These are phyloP conservation scores for Metarhizium anisopliae DNA, from an alignment of 2,329 filamentous ascomycete genomes.

Conservation along the genomic window DNA sequence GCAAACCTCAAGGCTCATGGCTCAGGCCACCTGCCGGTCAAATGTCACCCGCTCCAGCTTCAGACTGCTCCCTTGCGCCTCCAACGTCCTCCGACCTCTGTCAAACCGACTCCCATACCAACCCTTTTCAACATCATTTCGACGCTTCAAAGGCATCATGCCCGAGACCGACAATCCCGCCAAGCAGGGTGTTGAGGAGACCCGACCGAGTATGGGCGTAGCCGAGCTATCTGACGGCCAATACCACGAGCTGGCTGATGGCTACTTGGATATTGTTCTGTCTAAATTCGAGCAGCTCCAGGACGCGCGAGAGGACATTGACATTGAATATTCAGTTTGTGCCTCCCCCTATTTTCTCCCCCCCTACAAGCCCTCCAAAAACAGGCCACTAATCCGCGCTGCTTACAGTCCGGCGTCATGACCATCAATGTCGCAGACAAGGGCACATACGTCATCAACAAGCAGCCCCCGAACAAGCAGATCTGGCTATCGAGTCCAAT, in stretches of 20 bases:
- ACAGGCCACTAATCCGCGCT: slow-evolving; percentile 2
- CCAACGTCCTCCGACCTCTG: not conserved
- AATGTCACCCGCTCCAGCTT: slow-evolving; percentile 14
- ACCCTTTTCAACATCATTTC: slow-evolving; percentile 21
- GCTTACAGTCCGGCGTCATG: slow-evolving; percentile 69
- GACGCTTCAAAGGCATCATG: slow-evolving; percentile 41
- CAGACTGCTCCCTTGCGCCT: slow-evolving; percentile 8
- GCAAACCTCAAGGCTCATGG: slow-evolving; percentile 29
- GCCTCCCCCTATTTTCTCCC: too few relatives aligned
- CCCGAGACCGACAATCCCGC: slow-evolving; percentile 49
- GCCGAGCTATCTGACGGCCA: slow-evolving; percentile 59
- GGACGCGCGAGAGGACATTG: slow-evolving; percentile 66
- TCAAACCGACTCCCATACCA: not conserved
- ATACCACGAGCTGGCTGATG: slow-evolving; percentile 71
- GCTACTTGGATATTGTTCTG: slow-evolving; percentile 55
- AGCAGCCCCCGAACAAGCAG: slow-evolving; percentile 94
- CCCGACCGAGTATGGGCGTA: slow-evolving; percentile 34
- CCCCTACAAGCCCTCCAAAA: not conserved
- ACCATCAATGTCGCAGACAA: slow-evolving; percentile 59
- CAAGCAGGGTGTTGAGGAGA: slow-evolving; percentile 29
- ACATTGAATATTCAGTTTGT: slow-evolving; percentile 82
- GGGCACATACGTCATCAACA: slow-evolving; percentile 92
- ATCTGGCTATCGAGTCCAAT: slow-evolving; percentile 94
- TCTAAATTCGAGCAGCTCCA: slow-evolving; percentile 61
- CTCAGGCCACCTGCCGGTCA: slow-evolving; percentile 21